Evolutionary conservation across 179 eudicot genomes (phyloP).

Genomic region (Silene vulgaris): DNA sequence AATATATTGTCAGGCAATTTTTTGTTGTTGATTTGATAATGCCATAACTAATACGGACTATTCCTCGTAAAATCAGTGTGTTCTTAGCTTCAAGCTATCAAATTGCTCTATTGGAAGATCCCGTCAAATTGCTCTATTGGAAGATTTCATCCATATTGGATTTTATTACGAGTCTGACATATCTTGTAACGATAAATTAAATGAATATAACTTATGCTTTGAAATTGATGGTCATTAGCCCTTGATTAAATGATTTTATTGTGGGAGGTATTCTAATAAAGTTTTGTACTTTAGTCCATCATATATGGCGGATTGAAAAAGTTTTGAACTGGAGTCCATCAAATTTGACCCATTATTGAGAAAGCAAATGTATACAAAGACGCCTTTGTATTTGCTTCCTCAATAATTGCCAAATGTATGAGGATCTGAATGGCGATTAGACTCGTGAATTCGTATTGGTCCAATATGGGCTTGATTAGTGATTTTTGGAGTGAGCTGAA

Average conservation of each 20-base stretch:
- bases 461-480: neutral
- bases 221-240: neutral
- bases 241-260: neutral
- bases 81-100: neutral
- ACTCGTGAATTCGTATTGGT: neutral
- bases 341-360: no score
- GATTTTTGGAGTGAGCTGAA: neutral
- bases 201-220: no score
- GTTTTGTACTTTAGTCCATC: neutral
- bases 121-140: neutral
- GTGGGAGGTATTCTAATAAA: neutral
- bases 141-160: no score
- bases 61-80: neutral
- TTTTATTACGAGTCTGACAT: neutral
- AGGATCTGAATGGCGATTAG: neutral
- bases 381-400: no score
- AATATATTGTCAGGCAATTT: neutral
- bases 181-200: neutral
- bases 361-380: no score
- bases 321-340: no score
- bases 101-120: neutral
- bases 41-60: neutral
- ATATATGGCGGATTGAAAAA: neutral
- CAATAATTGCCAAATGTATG: neutral
- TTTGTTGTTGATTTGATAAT: neutral